phyloP scores from a whole-genome alignment of 2,329 filamentous ascomycete genomes.

The Penicillium sp. region DNA sequence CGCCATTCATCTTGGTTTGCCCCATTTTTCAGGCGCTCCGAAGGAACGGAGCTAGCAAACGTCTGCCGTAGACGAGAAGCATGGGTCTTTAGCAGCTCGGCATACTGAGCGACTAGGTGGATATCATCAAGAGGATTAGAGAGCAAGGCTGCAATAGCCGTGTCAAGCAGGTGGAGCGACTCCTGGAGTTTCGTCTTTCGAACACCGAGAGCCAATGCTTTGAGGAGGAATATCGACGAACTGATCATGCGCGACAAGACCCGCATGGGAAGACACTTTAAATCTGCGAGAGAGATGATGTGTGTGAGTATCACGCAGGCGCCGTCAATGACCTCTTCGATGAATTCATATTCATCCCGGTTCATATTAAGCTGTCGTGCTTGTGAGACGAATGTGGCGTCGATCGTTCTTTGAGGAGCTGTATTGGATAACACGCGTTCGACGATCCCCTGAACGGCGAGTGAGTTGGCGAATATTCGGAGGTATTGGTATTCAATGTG shows the following conservation, averaged over 20 bases:
- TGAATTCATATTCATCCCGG: conserved; percentile 50
- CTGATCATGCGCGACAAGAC: conserved; percentile 56
- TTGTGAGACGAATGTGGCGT: conserved; percentile 10
- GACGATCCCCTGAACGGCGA: conserved; percentile 57
- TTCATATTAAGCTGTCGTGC: conserved; percentile 19
- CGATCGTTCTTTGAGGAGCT: conserved; percentile 37
- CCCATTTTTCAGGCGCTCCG: neutral
- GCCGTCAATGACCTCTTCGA: conserved; percentile 55
- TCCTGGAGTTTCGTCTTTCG: conserved; percentile 6
- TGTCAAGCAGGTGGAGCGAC: conserved; percentile 3
- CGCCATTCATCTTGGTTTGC: neutral
- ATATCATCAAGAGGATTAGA: conserved; percentile 45
- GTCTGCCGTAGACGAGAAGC: conserved; percentile 10
- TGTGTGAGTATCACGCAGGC: conserved; percentile 49
- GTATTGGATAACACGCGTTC: conserved; percentile 23
- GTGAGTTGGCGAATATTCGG: conserved; percentile 37
- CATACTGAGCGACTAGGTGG: conserved; percentile 61
- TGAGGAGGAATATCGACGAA: conserved; percentile 56
- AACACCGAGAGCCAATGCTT: conserved; percentile 47
- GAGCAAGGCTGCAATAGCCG: neutral
- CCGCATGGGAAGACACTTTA: conserved; percentile 53
- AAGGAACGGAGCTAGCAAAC: neutral
- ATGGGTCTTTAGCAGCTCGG: conserved; percentile 4
- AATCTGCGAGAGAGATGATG: conserved; percentile 45
- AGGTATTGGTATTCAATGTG: conserved; percentile 52